Base-by-base conservation (phyloP, 768 basidiomycete species). In the Dentipellis fragilis region DNA sequence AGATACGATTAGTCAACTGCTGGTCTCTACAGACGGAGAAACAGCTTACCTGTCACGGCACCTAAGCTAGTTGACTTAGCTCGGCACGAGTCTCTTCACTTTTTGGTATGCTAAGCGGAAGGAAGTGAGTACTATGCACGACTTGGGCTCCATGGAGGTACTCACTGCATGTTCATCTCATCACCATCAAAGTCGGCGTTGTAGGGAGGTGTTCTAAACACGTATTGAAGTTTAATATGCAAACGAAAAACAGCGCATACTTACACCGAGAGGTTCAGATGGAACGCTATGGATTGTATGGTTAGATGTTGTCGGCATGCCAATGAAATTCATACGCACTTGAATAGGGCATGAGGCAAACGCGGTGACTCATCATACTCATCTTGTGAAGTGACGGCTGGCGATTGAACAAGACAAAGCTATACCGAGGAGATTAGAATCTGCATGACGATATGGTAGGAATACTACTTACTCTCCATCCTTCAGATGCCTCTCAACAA, bases 321-420 rank as follows among this genome's bases (percentile, higher is more conserved):
- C 29, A 29, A 29, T 29, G 29, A 29, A 3, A 29, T 29, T 29
- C 4, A 11, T 8, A 79, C 92, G 69, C 65, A 94, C 92, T 98
- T 19, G 94, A 98, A 71, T 98, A 97, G 11, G 91, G 89, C 93
- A 98, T 96, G 58, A 98, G 74, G 65, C 89, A 92, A 34, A 98
- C 90, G 37, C 94, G 84, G 74, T 98, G 96, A 70, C 90, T 90
- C 96, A 98, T 98, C 96, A 98, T 98, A 78, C 93, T 95, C 96
- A 98, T 98, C 72, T 99, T 99, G 71, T 99, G 96, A 70, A 98
- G 72, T 79, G 85, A 89, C 10, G 96, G 96, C 67, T 99, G 96
- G 53, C 96, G 94, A 69, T 99, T 98, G 75, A 99, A 98, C 52
- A 99, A 74, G 19, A 97, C 89, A 62, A 76, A 93, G 65, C 91